Conservation (phyloP, 257 asterid genomes). For the Nicotiana undulata region DNA sequence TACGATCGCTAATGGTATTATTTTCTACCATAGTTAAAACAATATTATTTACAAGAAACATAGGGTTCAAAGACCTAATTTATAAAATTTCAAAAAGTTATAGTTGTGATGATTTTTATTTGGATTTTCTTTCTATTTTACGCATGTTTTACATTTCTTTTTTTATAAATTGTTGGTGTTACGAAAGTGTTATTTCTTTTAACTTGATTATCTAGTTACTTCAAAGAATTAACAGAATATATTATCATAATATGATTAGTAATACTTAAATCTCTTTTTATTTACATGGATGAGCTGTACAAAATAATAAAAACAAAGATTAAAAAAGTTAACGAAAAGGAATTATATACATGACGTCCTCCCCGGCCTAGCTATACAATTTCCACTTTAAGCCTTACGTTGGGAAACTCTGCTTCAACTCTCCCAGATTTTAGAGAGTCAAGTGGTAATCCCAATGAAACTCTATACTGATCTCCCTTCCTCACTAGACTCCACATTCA, state of each 20-base stretch:
- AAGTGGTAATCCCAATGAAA: conserved; percentile 1
- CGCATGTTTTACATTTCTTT: too few relatives aligned
- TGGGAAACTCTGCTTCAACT: background rate
- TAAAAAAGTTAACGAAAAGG: background rate
- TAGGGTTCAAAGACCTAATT: too few relatives aligned
- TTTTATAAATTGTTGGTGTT: too few relatives aligned
- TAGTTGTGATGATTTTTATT: too few relatives aligned
- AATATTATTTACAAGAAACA: too few relatives aligned
- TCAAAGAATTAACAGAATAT: background rate
- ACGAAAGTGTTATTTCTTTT: too few relatives aligned
- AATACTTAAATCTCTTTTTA: background rate
- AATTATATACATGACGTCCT: background rate
- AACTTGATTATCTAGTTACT: background rate
- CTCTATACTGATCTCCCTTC: conserved; percentile 2
- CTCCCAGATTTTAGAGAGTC: background rate
- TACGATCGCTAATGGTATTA: too few relatives aligned
- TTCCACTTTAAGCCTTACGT: background rate
- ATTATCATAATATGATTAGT: background rate
- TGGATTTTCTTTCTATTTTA: too few relatives aligned
- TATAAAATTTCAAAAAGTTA: too few relatives aligned
- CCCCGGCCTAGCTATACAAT: background rate
- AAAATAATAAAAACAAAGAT: background rate
- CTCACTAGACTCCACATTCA: conserved; percentile 17
- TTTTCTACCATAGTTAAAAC: too few relatives aligned
- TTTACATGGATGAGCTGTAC: background rate